Evolutionary conservation across 768 basidiomycete genomes (phyloP), one percentile per base, ranked within the genome.

Genomic region (Rhodotorula diobovata): DNA sequence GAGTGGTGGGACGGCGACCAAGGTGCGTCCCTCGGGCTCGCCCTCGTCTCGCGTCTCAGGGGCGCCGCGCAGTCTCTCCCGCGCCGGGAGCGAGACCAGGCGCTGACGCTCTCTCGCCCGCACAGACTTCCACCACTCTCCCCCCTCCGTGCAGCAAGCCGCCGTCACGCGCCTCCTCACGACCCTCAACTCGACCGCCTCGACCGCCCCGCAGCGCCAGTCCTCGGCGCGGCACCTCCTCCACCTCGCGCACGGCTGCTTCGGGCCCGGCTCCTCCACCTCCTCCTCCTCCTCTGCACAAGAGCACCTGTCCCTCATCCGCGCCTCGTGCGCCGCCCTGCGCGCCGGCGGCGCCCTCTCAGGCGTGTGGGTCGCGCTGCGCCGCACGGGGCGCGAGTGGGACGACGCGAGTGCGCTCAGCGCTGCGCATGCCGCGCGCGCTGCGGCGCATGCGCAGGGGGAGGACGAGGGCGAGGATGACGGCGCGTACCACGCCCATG

Each of bases 231-330:
- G 91, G 20, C 84, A 90, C 48, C 81, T 99, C 41, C 87, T 93
- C 79, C 97, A 98, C 81, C 84, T 98, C 46, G 82, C 96, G 41
- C 93, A 98, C 87, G 95, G 95, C 18, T 61, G 67, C 81, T 74
- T 61, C 58, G 50, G 25, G 21, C 53, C 59, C 8, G 37, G 32
- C 11, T 7, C 56, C 37, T 93, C 93, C 46, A 90, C 90, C 10
- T 92, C 92, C 32, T 90, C 93, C 1, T 93, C 93, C 46, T 90
- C 90, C 10, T 92, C 92, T 32, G 90, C 93, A 1, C 93, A 98
- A 78, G 89, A 95, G 79, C 95, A 99, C 79, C 82, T 98, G 50
- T 91, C 93, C 74, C 93, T 93, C 89, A 90, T 99, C 76, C 89
- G 94, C 70, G 89, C 95, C 80, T 95, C 97, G 79, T 90, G 90